These are phyloP conservation scores for Melocanna baccifera DNA, from an alignment of 176 grass and related monocot species.

Conservation along the genomic window DNA sequence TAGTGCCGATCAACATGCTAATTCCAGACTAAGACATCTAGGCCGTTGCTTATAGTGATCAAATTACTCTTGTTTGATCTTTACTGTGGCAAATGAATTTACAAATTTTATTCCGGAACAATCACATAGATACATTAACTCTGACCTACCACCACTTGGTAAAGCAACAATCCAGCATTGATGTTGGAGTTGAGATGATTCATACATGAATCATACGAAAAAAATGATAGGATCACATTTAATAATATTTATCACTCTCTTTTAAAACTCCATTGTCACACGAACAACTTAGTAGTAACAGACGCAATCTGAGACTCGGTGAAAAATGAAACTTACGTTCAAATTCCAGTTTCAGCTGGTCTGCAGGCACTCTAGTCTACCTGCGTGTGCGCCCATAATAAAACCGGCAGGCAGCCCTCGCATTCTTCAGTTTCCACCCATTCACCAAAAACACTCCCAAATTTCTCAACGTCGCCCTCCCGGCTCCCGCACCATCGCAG, in stretches of 20 bases:
- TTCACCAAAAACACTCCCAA: neutral
- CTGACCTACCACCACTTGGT: conserved; percentile 78
- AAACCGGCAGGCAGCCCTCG: neutral
- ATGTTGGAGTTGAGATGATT: conserved; percentile 55
- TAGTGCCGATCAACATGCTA: neutral
- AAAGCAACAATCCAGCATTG: conserved; percentile 40
- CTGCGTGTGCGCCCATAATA: neutral
- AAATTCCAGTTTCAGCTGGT: neutral
- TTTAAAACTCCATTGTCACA: too few species aligned
- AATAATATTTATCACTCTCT: too few species aligned
- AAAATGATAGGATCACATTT: too few species aligned
- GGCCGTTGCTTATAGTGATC: neutral
- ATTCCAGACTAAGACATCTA: neutral
- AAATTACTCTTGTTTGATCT: neutral
- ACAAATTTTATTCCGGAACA: conserved; percentile 46
- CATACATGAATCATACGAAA: too few species aligned
- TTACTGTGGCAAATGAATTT: conserved; percentile 13
- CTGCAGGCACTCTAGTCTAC: neutral
- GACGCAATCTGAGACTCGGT: too few species aligned
- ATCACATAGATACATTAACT: conserved; percentile 65
- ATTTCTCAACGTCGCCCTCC: neutral
- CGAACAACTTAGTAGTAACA: too few species aligned
- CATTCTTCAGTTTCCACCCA: neutral
- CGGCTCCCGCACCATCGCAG: neutral
- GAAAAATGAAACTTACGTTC: neutral